Conservation (phyloP, 306 rosid genomes). For the Lotus japonicus region DNA sequence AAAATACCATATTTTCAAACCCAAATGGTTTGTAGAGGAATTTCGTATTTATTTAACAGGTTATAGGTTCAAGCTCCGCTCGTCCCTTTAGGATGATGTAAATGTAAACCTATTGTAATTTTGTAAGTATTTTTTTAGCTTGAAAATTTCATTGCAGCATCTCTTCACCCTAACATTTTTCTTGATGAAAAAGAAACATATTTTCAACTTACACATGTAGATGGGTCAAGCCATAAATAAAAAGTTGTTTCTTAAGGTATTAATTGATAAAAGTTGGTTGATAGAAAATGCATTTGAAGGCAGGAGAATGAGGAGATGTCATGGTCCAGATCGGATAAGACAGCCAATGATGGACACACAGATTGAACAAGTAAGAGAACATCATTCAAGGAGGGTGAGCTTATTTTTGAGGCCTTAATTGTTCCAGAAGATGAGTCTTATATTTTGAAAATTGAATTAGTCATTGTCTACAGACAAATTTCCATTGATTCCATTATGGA, state of each 20-base stretch:
- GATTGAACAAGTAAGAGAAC: not conserved
- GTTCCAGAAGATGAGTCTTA: not conserved
- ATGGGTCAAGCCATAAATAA: not conserved
- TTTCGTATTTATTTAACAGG: too few species aligned
- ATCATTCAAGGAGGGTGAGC: slow-evolving; percentile 1
- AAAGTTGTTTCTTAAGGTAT: not conserved
- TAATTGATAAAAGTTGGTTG: not conserved
- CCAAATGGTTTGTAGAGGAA: too few species aligned
- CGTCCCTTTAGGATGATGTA: too few species aligned
- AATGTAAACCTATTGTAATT: too few species aligned
- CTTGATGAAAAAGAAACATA: too few species aligned
- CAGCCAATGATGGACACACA: not conserved
- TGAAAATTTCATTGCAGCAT: too few species aligned
- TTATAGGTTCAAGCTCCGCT: too few species aligned
- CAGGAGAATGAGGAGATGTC: slow-evolving; percentile 12
- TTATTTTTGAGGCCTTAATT: slow-evolving; percentile 13
- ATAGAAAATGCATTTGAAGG: not conserved
- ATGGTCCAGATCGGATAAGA: not conserved
- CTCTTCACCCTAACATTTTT: too few species aligned
- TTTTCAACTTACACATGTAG: not conserved
- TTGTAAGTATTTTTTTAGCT: too few species aligned
- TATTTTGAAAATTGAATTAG: slow-evolving; percentile 18
- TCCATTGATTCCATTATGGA: slow-evolving; percentile 1
- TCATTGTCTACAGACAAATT: slow-evolving; percentile 28
- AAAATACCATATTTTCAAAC: not conserved